Evolutionary conservation across 176 grass and related monocot species (phyloP).

Genomic region (Eragrostis nindensis): DNA sequence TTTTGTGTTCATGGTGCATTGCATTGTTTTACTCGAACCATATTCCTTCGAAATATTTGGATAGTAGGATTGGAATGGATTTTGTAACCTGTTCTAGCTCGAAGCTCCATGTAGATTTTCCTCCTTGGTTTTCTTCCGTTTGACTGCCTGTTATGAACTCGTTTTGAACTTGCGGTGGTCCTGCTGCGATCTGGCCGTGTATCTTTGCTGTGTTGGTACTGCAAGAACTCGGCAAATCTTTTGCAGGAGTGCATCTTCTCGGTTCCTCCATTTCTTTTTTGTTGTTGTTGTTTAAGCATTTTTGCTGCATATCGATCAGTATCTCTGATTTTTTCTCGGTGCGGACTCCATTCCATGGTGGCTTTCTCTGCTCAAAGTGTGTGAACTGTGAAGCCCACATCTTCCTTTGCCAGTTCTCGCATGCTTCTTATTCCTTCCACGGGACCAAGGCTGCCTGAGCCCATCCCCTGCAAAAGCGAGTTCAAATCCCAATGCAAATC

Average conservation of each 20-base stretch:
- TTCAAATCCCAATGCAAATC: constrained; percentile 35
- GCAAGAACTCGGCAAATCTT: constrained; percentile 1
- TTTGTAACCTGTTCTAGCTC: not conserved
- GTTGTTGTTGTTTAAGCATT: not conserved
- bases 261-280: not conserved
- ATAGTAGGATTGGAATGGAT: not conserved
- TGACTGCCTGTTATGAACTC: not conserved
- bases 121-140: not conserved
- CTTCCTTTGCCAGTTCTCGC: not conserved
- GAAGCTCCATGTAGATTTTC: constrained; percentile 15
- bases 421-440: constrained; percentile 48
- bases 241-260: not conserved
- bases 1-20: not conserved
- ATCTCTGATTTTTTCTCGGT: not conserved
- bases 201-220: constrained; percentile 12
- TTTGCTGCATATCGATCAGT: not conserved
- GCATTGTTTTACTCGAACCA: not conserved
- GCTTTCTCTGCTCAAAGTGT: constrained; percentile 29
- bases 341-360: not conserved
- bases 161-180: constrained; percentile 32
- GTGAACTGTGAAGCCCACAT: constrained; percentile 13
- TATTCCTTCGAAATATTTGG: not conserved
- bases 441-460: constrained; percentile 15
- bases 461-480: constrained; percentile 26
- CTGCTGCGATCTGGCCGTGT: not conserved